Evolutionary conservation across 1,139 yeast species (phyloP), one percentile per base, ranked within the genome.

Genomic region (Yamadazyma sp.): DNA sequence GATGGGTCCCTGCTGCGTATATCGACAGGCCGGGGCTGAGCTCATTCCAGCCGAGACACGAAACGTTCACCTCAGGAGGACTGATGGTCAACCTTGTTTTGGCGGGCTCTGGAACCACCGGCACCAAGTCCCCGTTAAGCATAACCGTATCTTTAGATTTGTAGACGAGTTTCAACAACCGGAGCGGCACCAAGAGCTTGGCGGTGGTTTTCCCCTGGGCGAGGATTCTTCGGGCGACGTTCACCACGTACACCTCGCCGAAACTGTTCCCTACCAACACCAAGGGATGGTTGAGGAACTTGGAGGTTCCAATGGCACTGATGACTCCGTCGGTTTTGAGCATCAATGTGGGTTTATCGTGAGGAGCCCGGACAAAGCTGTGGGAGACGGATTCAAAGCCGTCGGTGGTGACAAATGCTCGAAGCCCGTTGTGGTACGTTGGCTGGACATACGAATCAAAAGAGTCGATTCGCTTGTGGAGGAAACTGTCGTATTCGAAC

Each of bases 11-110:
- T n/a, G 83, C 82, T 3, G 83, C 83, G 58, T 75, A 84, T 58
- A 76, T 69, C 12, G 81, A 79, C n/a, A 80, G 79, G 25, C 72
- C 73, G 1, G 48, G 42, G 1, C 59, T 46, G 36, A 68, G 71
- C 41, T 79, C 85, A 51, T 79, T 79, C 91, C 95, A 86, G 8
- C 77, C 73, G 1, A 81, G 43, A 5, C 79, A 56, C 0, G 83
- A 73, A 4, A 87, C 65, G 16, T 69, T 61, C 3, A 81, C 66
- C 11, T 79, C 75, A 9, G 75, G 68, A 3, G 88, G 84, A 43
- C 72, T 76, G 2, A 77, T 58, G 10, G 67, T 63, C 11, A 66
- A 46, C 26, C 53, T 56, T 5, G 60, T 54, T 0, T 58, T 20
- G 8, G 22, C 30, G 16, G 50, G 55, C 24, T 73, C 78, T 0